Evolutionary conservation across 345 rosid genomes (phyloP), one percentile per base, ranked within the genome.

Genomic region (Citrus australasica): DNA sequence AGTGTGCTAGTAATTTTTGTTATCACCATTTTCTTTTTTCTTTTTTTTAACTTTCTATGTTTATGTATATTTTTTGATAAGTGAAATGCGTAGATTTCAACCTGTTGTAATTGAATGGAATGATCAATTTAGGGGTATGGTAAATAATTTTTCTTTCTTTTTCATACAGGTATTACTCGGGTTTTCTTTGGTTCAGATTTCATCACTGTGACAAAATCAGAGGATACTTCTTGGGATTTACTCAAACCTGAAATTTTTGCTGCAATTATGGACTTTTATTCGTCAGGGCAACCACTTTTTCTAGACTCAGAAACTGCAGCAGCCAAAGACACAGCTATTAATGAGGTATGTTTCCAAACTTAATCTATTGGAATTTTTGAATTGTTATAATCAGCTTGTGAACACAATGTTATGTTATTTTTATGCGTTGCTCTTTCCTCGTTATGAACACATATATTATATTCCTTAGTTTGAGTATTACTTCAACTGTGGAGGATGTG

Each of bases 131-230:
- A 40, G 9, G 1, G 1, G 32, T 61, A 7, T 21, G 71, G 53
- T 38, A 19, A 71, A 79, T 77, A 25, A 79, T 16, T 24, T 24
- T 19, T 5, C 80, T 74, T 60, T 42, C 67, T 32, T 76, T 74
- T 84, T 68, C 7, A 62, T 84, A 53, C 81, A 96, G 98, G 99
- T 80, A 80, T 89, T 59, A 83, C 83, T 80, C 79, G 98, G 38
- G 99, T 94, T 79, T 96, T 96, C 87, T 94, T 80, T 82, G 98
- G 98, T 61, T 89, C 95, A 13, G 98, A 96, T 90, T 96, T 94
- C 80, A 84, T 96, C 74, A 94, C 98, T 62, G 90, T 94, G 16
- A 96, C 99, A 71, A 96, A 96, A 75, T 88, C 94, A 53, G 98
- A 96, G 70, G 97, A 96, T 73, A 68, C 83, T 24, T 80, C 95